Evolutionary conservation across 139 green algal genomes (phyloP).

Genomic region (Auxenochlorella pyrenoidosa): DNA sequence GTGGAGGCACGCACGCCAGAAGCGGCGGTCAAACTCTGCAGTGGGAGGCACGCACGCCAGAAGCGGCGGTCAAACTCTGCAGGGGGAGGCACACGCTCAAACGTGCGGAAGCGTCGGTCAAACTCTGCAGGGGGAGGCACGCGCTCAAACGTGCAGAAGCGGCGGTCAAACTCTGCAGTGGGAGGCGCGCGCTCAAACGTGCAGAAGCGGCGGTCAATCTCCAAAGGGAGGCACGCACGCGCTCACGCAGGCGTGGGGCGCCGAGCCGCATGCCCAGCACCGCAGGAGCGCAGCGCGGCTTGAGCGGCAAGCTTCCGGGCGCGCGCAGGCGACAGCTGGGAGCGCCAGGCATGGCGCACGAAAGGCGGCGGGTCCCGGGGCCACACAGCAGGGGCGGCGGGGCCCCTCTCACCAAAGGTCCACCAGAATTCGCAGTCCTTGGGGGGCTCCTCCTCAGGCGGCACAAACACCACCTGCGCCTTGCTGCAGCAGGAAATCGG

Average conservation of each 20-base stretch:
- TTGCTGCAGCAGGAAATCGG: conserved; percentile 24
- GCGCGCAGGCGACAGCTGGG: too few species aligned
- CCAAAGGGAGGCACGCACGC: too few species aligned
- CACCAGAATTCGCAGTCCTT: conserved; percentile 19
- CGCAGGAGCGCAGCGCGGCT: too few species aligned
- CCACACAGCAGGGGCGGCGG: too few species aligned
- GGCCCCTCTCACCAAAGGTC: conserved; percentile 37
- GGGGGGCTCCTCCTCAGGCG: conserved; percentile 16
- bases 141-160: not conserved
- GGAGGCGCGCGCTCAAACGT: too few species aligned
- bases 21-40: not conserved
- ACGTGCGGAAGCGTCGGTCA: not conserved
- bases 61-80: not conserved
- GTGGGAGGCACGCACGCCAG: not conserved
- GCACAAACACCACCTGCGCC: conserved; percentile 32
- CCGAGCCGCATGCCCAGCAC: too few species aligned
- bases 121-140: not conserved
- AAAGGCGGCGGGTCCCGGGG: too few species aligned
- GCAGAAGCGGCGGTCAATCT: too few species aligned
- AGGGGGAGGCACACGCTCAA: not conserved
- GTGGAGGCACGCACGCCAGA: not conserved
- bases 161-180: too few species aligned
- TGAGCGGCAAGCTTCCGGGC: too few species aligned
- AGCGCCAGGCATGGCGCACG: too few species aligned
- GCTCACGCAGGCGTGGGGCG: too few species aligned